These are phyloP conservation scores for Aspergillus sp. DNA, from an alignment of 2,329 filamentous ascomycete species.

Conservation along the genomic window DNA sequence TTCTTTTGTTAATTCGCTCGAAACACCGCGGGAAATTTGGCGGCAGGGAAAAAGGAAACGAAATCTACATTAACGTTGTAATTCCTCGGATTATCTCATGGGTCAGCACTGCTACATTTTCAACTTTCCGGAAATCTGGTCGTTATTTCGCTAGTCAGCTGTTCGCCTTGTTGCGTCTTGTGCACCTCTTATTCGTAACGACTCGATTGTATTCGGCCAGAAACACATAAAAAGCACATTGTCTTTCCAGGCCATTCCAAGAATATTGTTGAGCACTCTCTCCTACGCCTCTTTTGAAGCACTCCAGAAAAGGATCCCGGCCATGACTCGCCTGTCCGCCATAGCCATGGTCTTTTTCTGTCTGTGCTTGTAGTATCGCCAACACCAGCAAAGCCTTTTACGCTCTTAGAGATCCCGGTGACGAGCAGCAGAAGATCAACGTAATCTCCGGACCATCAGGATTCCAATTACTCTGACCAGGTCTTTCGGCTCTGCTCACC, in stretches of 20 bases:
- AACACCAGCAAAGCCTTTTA: neutral
- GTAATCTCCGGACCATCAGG: too few species aligned
- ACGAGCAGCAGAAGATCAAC: too few species aligned
- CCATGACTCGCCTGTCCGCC: constrained; percentile 12
- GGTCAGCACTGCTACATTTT: constrained; percentile 36
- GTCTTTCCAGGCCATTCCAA: neutral
- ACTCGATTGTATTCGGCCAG: constrained; percentile 37
- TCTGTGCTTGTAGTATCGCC: constrained; percentile 16
- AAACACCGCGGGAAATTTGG: constrained; percentile 34
- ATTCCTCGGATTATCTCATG: constrained; percentile 41
- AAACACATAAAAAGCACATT: constrained; percentile 11
- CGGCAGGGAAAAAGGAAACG: constrained; percentile 34
- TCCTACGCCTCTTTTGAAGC: too few species aligned
- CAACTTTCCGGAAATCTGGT: constrained; percentile 32
- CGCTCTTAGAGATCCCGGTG: too few species aligned
- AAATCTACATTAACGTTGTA: constrained; percentile 38
- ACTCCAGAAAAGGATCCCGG: constrained; percentile 9
- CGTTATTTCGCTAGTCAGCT: constrained; percentile 38
- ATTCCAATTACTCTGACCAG: too few species aligned
- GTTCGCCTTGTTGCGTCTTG: constrained; percentile 34
- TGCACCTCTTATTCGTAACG: constrained; percentile 36
- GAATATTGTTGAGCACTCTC: too few species aligned
- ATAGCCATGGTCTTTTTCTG: constrained; percentile 10
- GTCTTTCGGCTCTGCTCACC: too few species aligned
- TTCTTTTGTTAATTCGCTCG: constrained; percentile 35